Evolutionary conservation across 192 early-diverging fungal species (phyloP).

Genomic region (Dispira simplex): DNA sequence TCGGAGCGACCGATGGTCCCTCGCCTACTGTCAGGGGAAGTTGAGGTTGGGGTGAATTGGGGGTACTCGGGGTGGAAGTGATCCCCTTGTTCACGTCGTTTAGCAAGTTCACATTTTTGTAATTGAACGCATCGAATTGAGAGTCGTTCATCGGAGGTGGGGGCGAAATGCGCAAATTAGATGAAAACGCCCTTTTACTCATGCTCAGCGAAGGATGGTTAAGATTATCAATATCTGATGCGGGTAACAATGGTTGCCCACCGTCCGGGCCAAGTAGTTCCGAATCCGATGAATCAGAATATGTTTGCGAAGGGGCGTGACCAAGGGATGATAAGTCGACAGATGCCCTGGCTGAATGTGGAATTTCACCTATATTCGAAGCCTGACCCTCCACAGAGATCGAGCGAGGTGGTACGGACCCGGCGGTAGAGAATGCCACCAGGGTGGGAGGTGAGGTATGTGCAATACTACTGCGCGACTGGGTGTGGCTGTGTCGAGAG

Average conservation of each 20-base stretch:
- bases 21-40: too few relatives aligned
- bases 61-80: conserved; percentile 25
- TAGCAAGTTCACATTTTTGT: conserved; percentile 44
- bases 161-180: conserved; percentile 4
- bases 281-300: too few relatives aligned
- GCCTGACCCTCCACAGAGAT: too few relatives aligned
- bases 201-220: not conserved
- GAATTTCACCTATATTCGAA: too few relatives aligned
- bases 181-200: conserved; percentile 7
- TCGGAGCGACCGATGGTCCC: too few relatives aligned
- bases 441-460: not conserved
- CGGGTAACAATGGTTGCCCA: not conserved
- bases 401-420: too few relatives aligned
- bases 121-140: conserved; percentile 43
- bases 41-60: conserved; percentile 2
- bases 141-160: conserved; percentile 22
- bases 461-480: too few relatives aligned
- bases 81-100: conserved; percentile 47
- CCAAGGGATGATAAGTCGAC: too few relatives aligned
- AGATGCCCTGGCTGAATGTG: too few relatives aligned
- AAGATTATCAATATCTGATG: not conserved
- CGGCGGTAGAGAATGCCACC: not conserved
- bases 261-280: too few relatives aligned
- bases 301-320: too few relatives aligned
- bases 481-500: not conserved